A percentile compares a stretch with the other conserved stretches of the same genome.
Conservation (phyloP, 139 green algal species). For the Ulvella scutata region DNA sequence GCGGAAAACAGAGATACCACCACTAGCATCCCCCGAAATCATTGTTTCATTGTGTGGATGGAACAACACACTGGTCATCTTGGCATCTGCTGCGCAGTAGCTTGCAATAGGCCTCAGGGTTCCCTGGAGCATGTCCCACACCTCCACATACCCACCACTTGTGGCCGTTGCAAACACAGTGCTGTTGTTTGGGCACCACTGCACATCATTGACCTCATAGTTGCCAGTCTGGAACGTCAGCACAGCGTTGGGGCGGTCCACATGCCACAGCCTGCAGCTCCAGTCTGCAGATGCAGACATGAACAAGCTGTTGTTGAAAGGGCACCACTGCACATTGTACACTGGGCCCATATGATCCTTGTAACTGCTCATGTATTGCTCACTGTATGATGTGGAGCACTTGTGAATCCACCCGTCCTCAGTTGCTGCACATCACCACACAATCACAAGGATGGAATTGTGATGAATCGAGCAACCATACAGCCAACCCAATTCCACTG, state of each 20-base stretch:
- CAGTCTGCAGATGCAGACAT: constrained; percentile 52
- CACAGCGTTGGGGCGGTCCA: constrained; percentile 13
- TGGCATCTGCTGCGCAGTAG: not conserved
- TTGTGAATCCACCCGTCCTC: constrained; percentile 76
- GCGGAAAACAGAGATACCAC: constrained; percentile 33
- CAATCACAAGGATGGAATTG: constrained; percentile 1
- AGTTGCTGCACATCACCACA: constrained; percentile 40
- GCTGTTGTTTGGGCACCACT: constrained; percentile 63
- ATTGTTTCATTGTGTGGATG: constrained; percentile 44
- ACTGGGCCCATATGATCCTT: constrained; percentile 60
- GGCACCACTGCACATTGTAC: constrained; percentile 54
- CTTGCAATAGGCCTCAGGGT: not conserved
- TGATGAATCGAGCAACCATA: not conserved
- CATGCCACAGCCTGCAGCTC: constrained; percentile 62
- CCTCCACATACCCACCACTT: constrained; percentile 41
- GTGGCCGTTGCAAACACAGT: constrained; percentile 68
- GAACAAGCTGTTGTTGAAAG: constrained; percentile 56
- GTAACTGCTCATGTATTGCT: constrained; percentile 69
- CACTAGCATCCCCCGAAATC: constrained; percentile 28
- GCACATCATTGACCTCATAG: constrained; percentile 43
- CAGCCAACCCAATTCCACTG: not conserved
- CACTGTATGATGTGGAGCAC: constrained; percentile 62
- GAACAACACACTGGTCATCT: constrained; percentile 5
- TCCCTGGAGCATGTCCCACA: constrained; percentile 12
- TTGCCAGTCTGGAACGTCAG: constrained; percentile 25